These are phyloP conservation scores for Trichoderma citrinoviride DNA, from an alignment of 2,329 filamentous ascomycete species.

Conservation along the genomic window DNA sequence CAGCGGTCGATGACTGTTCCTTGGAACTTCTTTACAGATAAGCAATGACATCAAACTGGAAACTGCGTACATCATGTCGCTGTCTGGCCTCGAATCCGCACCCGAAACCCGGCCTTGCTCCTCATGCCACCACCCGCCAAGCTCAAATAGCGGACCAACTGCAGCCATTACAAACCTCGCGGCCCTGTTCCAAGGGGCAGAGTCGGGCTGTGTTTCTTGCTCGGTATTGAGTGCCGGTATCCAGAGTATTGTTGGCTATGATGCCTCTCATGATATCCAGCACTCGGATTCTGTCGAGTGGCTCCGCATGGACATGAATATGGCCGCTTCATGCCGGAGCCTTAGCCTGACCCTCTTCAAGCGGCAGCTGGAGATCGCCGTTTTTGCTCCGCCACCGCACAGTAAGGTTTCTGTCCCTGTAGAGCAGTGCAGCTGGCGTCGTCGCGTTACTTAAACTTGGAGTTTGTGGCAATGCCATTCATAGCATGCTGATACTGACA, in stretches of 20 bases:
- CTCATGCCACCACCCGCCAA: background rate
- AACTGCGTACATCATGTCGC: background rate
- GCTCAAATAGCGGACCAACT: background rate
- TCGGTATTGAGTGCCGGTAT: background rate
- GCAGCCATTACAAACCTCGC: background rate
- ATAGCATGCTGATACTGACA: background rate
- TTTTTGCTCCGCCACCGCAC: conserved; percentile 2
- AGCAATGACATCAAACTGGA: no score
- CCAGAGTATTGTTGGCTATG: background rate
- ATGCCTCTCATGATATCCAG: background rate
- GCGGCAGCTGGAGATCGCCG: conserved; percentile 5
- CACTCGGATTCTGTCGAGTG: background rate
- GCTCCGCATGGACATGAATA: conserved; percentile 8
- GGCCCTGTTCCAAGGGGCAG: background rate
- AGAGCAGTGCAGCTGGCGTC: background rate
- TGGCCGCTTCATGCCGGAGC: background rate
- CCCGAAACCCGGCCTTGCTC: conserved; percentile 8
- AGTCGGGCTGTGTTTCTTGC: background rate
- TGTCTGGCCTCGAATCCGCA: background rate
- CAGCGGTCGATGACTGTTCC: background rate
- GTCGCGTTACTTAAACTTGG: no score
- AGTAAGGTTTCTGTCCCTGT: background rate
- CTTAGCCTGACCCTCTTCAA: conserved; percentile 2
- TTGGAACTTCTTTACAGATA: no score
- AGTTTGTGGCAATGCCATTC: background rate